Evolutionary conservation across 495 filamentous ascomycete species (phyloP), one percentile per base, ranked within the genome.

Genomic region (Trichoderma reesei): DNA sequence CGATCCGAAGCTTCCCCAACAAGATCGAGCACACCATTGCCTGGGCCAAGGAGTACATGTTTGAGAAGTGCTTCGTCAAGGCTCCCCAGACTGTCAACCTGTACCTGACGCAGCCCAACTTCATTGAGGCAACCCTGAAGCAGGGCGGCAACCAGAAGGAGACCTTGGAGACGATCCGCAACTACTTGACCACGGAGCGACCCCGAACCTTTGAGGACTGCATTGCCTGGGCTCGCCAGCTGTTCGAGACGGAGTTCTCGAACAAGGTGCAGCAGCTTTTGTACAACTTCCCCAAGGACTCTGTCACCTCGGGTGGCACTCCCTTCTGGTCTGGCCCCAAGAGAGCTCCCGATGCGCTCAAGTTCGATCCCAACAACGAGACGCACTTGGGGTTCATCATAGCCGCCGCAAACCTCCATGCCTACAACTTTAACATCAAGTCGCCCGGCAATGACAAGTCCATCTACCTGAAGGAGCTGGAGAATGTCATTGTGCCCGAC

Each of bases 301-400:
- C 92, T 0, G 83, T 80, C 41, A 96, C 94, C 3, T 92, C 90
- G 39, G 88, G 84, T 26, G 94, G 95, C 44, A 88, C 92, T 64
- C 89, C 85, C 1, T 99, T 99, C 81, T 99, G 95, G 95, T 97
- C 93, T 63, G 95, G 95, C 48, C 95, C 95, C 20, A 99, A 99
- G 84, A 91, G 95, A 70, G 95, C 95, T 7, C 95, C 95, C 10
- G 89, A 93, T 64, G 87, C 94, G 67, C 76, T 97, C 67, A 91
- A 88, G 70, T 99, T 99, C 66, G 90, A 95, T 69, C 78, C 86
- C 63, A 76, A 84, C 18, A 96, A 96, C 70, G 79, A 86, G 16
- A 92, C 90, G 20, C 94, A 99, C 73, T 83, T 91, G 66, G 82
- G 82, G 34, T 99, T 96, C 72, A 78, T 98, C 61, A 83, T 92